Evolutionary conservation across 495 filamentous ascomycete species (phyloP), one percentile per base, ranked within the genome.

Genomic region (Xylaria telfairii): DNA sequence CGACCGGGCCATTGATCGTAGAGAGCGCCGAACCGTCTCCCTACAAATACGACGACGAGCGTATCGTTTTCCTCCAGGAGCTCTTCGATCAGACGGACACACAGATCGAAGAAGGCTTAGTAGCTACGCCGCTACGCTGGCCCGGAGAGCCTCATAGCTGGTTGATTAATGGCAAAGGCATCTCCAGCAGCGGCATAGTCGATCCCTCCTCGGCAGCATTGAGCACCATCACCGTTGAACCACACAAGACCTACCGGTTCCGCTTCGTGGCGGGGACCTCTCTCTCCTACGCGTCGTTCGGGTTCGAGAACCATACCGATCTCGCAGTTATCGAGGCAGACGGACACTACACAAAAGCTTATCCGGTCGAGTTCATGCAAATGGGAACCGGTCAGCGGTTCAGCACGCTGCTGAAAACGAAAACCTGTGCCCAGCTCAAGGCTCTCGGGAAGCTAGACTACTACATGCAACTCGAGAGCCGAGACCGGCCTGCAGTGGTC

Each of bases 331-430:
- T 90, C 56, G 85, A 86, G 65, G 86, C 83, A 9, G 87, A 90
- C 69, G 86, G 86, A 51, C 74, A 71, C 28, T 88, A 88, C 77
- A 89, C 87, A 21, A 72, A 81, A 53, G 83, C 83, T 1, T 71
- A 81, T 17, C 69, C 74, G 7, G 83, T 82, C 0, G 75, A 75
- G 26, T 82, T 80, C 70, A 57, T 88, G 13, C 85, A 87, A 70
- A 74, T 90, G n/a, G 83, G 70, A 3, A 67, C 78, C 7, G 87
- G 87, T 28, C 87, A 89, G 72, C 82, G 87, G 6, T 89, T 83
- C 71, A 82, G 82, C 68, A 77, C 87, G 8, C 77, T 89, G 24
- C 75, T 89, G 21, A 74, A 71, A 17, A 78, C 87, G 19, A 82
- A 82, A 57, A 76, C 79, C 2, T 46, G 42, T 5, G 73, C 75